Evolutionary conservation across 2,329 filamentous ascomycete genomes (phyloP), one percentile per base, ranked within the genome.

Genomic region (Calcarisporium arbuscula): DNA sequence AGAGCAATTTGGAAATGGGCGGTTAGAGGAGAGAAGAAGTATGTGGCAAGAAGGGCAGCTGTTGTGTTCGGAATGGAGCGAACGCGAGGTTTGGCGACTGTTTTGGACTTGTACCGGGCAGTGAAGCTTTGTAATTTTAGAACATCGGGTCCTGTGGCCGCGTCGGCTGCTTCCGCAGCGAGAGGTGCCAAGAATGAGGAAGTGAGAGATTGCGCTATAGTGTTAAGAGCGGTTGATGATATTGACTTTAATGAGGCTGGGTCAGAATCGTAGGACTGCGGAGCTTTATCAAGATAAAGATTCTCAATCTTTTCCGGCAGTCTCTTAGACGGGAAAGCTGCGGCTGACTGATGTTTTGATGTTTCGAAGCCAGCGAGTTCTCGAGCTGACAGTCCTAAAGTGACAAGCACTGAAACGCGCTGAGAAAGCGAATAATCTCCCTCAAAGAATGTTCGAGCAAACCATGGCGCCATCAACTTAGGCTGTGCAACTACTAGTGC

Each of bases 121-220:
- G 82, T 90, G 60, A 96, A 95, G 3, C 82, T 94, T 19, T 86
- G 80, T 16, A 96, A 75, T 62, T 96, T 96, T 29, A 98, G 75
- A 6, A 82, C 75, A 45, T 88, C 79, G 0, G 92, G 89, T 0
- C 90, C 88, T 0, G 82, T 82, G 6, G 79, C 69, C 16, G 80
- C 70, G 52, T 95, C 88, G 26, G 88, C 89, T 3, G 89, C 86
- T 38, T 78, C 69, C 23, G 85, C 80, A 2, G 90, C 88, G 19
- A 96, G 65, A 0, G 92, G 92, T 12, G 80, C 77, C 15, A 96
- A 78, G 49, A 95, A 85, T 1, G 70, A 67, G 18, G 79, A 74
- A 5, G 83, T 80, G 30, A 95, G 67, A 8, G 70, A 71, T 37
- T 72, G 70, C 0, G 84, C 74, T 29, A 95, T 78, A 17, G 58